Evolutionary conservation across 2,329 filamentous ascomycete genomes (phyloP).

Genomic region (Phialocephala sp.): DNA sequence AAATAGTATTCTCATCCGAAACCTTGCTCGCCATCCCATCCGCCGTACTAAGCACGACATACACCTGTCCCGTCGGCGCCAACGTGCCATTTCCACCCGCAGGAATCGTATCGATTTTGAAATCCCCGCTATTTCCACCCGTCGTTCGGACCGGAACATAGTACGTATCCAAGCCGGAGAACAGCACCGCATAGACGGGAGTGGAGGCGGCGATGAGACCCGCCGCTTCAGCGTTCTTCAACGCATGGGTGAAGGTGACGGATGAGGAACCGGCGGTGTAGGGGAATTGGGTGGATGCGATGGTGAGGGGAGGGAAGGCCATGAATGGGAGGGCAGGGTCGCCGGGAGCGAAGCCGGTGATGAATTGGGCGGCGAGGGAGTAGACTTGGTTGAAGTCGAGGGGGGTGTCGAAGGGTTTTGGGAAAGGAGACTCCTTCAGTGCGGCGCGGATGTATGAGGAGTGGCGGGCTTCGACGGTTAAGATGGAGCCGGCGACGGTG

Average conservation of each 20-base stretch:
- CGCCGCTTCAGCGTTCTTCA: conserved; percentile 30
- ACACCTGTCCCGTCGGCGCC: conserved; percentile 46
- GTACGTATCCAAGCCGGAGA: conserved; percentile 39
- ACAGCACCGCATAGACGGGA: conserved; percentile 38
- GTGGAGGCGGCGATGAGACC: conserved; percentile 22
- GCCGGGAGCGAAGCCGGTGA: conserved; percentile 57
- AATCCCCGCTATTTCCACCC: conserved; percentile 31
- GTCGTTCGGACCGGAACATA: conserved; percentile 31
- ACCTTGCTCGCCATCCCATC: conserved; percentile 41
- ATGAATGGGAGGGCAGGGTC: conserved; percentile 63
- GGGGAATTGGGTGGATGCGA: conserved; percentile 33
- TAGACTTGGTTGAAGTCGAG: conserved; percentile 64
- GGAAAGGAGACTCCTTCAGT: conserved; percentile 56
- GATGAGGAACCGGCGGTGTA: conserved; percentile 30
- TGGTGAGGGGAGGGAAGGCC: conserved; percentile 59
- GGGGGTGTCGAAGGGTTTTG: conserved; percentile 65
- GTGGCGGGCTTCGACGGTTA: conserved; percentile 70
- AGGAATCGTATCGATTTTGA: conserved; percentile 34
- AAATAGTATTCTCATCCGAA: conserved; percentile 47
- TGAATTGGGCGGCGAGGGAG: conserved; percentile 68
- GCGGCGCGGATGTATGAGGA: conserved; percentile 63
- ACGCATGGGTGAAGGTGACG: conserved; percentile 35
- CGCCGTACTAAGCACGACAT: conserved; percentile 47
- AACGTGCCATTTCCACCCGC: conserved; percentile 18
- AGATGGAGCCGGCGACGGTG: conserved; percentile 64